Conservation (phyloP, 2,329 filamentous ascomycete genomes). For the Fusarium tupiense region DNA sequence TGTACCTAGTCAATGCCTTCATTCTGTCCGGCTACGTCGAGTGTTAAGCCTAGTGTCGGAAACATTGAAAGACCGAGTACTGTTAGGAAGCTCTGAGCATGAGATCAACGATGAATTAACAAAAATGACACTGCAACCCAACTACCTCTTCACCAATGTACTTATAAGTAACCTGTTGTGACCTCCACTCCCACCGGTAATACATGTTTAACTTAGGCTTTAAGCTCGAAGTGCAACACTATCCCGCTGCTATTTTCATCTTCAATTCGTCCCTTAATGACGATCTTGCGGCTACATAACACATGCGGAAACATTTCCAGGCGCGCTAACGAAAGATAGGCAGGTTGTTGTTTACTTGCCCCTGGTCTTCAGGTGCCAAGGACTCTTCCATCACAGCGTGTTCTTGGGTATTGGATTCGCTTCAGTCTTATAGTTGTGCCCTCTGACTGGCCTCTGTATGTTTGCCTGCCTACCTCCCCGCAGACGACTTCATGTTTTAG, state of each 20-base stretch:
- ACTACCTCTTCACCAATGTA: not conserved
- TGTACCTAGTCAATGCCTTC: not conserved
- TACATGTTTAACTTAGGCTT: not conserved
- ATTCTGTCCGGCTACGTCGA: not conserved
- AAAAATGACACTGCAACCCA: not conserved
- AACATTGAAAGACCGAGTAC: not conserved
- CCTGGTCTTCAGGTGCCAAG: slow-evolving; percentile 5
- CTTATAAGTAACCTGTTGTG: not conserved
- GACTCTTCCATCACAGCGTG: not conserved
- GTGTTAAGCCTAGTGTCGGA: not conserved
- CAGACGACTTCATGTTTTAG: not conserved
- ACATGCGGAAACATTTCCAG: not conserved
- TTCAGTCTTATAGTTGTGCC: not conserved
- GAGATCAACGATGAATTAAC: not conserved
- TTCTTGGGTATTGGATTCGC: slow-evolving; percentile 12
- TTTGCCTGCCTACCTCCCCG: not conserved
- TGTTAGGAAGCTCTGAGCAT: not conserved
- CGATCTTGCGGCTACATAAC: not conserved
- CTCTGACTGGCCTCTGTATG: not conserved
- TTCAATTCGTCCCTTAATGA: not conserved
- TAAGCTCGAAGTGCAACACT: not conserved
- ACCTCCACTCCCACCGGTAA: not conserved
- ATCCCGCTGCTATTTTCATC: slow-evolving; percentile 5
- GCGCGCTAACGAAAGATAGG: slow-evolving; percentile 16
- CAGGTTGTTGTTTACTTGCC: slow-evolving; percentile 5